Percentiles rank a stretch among this genome's conserved stretches.
Conservation (phyloP, 1,139 yeast species). For the Saccharomyces uvarum region DNA sequence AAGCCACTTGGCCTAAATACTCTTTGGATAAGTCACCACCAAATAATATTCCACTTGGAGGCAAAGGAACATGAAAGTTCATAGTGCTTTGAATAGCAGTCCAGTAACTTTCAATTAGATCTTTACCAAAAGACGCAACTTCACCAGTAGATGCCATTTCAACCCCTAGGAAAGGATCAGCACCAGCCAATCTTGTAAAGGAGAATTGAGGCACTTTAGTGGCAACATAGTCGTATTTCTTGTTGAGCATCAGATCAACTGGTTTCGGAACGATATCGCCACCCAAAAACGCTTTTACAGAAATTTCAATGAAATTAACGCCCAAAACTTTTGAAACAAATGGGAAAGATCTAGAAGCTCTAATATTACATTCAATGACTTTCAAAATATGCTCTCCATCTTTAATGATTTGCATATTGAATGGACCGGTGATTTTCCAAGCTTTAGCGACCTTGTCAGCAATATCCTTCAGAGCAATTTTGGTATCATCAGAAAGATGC, state of each 20-base stretch:
- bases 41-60: slow-evolving; percentile 81
- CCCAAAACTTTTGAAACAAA: slow-evolving; percentile 96
- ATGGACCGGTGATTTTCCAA: slow-evolving; percentile 95
- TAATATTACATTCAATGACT: slow-evolving; percentile 95
- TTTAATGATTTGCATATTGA: slow-evolving; percentile 94
- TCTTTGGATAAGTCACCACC: slow-evolving; percentile 85
- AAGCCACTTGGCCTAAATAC: slow-evolving; percentile 66
- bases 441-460: slow-evolving; percentile 92
- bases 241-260: slow-evolving; percentile 54
- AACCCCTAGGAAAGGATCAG: slow-evolving; percentile 96
- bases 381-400: slow-evolving; percentile 58
- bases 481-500: slow-evolving; percentile 49
- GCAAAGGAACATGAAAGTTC: slow-evolving; percentile 90
- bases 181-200: slow-evolving; percentile 95
- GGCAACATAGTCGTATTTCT: slow-evolving; percentile 66
- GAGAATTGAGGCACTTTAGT: slow-evolving; percentile 97
- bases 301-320: slow-evolving; percentile 85
- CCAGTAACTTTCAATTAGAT: slow-evolving; percentile 90
- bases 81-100: slow-evolving; percentile 91
- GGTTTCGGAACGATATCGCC: slow-evolving; percentile 47
- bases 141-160: slow-evolving; percentile 99
- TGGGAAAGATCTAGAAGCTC: slow-evolving; percentile 98
- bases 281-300: slow-evolving; percentile 77
- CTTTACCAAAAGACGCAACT: slow-evolving; percentile 89
- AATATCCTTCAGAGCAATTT: slow-evolving; percentile 62